These are phyloP conservation scores for Dentipellis fragilis DNA, from an alignment of 768 basidiomycete genomes.

Conservation along the genomic window DNA sequence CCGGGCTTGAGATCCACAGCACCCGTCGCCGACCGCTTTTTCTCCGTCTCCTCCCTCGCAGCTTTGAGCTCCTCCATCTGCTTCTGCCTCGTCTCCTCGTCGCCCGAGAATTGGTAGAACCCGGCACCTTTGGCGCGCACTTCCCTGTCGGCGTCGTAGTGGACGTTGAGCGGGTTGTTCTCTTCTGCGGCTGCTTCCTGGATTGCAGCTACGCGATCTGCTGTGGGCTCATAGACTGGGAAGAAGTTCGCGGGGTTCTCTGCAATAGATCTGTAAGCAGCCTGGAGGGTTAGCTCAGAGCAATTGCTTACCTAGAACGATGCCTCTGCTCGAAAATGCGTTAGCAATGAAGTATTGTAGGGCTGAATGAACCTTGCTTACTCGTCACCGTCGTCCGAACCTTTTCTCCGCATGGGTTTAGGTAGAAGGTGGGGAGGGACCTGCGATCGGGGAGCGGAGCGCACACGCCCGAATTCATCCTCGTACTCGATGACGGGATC, in stretches of 20 bases:
- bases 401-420: not conserved
- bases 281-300: not conserved
- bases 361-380: conserved; percentile 12
- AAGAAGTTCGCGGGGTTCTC: conserved; percentile 81
- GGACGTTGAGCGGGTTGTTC: conserved; percentile 59
- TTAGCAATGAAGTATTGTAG: not conserved
- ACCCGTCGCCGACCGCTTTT: conserved; percentile 45
- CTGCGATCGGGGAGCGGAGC: conserved; percentile 63
- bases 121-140: conserved; percentile 84
- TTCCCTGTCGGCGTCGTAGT: conserved; percentile 79
- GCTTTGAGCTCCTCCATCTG: conserved; percentile 79
- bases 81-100: conserved; percentile 64
- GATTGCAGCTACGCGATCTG: conserved; percentile 69
- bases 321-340: conserved; percentile 3
- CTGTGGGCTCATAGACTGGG: conserved; percentile 79
- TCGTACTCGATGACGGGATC: conserved; percentile 80
- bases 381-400: conserved; percentile 18
- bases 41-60: conserved; percentile 63
- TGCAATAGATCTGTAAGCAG: conserved; percentile 20
- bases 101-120: conserved; percentile 84
- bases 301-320: conserved; percentile 10
- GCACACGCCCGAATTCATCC: conserved; percentile 77
- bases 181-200: conserved; percentile 59
- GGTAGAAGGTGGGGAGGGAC: conserved; percentile 58
- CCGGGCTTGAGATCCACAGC: conserved; percentile 55